Evolutionary conservation across 78 protist species (phyloP).

Genomic region (Speleostelium caveatum): DNA sequence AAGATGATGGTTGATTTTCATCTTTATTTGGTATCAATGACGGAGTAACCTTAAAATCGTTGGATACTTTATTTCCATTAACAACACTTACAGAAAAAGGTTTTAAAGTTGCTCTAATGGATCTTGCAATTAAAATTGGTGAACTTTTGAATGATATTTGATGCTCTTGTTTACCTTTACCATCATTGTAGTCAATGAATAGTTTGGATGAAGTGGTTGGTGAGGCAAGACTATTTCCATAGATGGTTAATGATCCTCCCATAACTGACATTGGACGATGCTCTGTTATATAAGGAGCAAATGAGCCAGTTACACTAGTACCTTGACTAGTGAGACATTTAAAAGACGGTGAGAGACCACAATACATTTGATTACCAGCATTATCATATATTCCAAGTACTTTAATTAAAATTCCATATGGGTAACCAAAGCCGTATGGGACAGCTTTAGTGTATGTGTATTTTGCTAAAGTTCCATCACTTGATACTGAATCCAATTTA

Average conservation of each 20-base stretch:
- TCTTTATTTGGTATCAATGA: not conserved
- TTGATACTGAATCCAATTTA: not conserved
- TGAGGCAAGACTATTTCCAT: not conserved
- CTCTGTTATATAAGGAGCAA: not conserved
- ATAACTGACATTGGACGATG: not conserved
- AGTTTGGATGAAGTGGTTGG: not conserved
- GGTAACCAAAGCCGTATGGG: conserved; percentile 45
- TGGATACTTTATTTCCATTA: not conserved
- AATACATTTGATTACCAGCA: not conserved
- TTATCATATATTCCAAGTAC: conserved; percentile 22
- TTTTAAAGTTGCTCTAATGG: too few relatives aligned
- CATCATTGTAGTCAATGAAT: too few relatives aligned
- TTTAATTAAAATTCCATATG: not conserved
- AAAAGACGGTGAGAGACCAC: too few relatives aligned
- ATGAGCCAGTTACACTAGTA: not conserved
- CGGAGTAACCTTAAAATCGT: not conserved
- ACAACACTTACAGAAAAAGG: not conserved
- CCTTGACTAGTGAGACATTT: not conserved
- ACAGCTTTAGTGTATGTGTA: not conserved
- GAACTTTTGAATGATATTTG: too few relatives aligned
- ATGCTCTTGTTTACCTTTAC: too few relatives aligned
- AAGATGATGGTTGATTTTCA: not conserved
- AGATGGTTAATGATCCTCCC: not conserved
- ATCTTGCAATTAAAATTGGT: too few relatives aligned
- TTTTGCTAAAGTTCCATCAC: not conserved